These are phyloP conservation scores for Syzygium grande DNA, from an alignment of 345 rosid genomes.

Conservation along the genomic window DNA sequence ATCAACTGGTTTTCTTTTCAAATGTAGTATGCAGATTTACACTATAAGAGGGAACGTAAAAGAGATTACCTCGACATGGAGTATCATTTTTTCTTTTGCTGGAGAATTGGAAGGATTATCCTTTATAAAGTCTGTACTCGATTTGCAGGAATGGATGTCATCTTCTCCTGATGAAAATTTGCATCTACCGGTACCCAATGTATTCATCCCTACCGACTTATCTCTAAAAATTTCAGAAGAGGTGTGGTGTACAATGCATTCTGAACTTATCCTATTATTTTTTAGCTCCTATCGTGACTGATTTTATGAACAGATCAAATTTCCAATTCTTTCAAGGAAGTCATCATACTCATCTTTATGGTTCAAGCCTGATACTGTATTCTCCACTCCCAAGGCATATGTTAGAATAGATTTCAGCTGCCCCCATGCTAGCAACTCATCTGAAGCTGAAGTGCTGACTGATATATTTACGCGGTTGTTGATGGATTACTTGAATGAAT, in stretches of 20 bases:
- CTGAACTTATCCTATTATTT: not conserved
- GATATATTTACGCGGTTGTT: constrained; percentile 60
- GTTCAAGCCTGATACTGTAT: constrained; percentile 84
- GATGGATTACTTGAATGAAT: constrained; percentile 93
- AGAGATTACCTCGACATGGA: not conserved
- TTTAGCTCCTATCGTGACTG: not conserved
- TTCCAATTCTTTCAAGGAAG: constrained; percentile 58
- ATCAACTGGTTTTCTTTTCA: not conserved
- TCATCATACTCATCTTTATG: constrained; percentile 58
- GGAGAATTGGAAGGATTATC: not conserved
- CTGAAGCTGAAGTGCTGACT: constrained; percentile 72
- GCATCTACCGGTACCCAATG: constrained; percentile 65
- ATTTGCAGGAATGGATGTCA: constrained; percentile 69
- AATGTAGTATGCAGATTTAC: not conserved
- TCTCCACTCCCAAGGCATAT: constrained; percentile 75
- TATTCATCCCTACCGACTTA: constrained; percentile 79
- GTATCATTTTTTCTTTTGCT: not conserved
- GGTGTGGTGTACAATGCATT: constrained; percentile 24
- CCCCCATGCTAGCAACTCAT: constrained; percentile 63
- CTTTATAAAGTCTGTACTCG: not conserved
- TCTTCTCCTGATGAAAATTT: constrained; percentile 55
- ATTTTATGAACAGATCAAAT: constrained; percentile 40
- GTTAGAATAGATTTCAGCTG: constrained; percentile 78
- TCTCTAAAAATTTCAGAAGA: constrained; percentile 54
- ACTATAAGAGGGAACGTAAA: not conserved